Percentiles rank a stretch among this genome's conserved stretches.
phyloP scores from a whole-genome alignment of 257 asterid species.

The Plantago elongata region DNA sequence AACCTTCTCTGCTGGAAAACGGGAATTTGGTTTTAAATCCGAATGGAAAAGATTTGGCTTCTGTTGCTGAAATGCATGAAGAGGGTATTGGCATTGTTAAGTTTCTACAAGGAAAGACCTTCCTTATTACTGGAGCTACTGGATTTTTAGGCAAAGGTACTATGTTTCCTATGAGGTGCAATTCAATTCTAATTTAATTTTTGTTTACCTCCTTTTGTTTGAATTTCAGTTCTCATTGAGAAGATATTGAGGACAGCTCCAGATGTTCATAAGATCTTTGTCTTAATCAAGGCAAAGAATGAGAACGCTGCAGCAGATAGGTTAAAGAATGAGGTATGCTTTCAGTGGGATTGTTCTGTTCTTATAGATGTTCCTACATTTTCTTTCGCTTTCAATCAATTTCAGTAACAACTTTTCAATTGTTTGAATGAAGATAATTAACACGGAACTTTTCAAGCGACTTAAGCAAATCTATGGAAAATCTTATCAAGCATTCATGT shows the following conservation, averaged over 20 bases:
- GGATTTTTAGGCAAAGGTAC: constrained; percentile 75
- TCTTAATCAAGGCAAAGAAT: constrained; percentile 78
- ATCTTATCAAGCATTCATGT: constrained; percentile 69
- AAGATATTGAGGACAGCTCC: constrained; percentile 81
- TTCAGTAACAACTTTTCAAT: not conserved
- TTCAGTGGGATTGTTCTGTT: not conserved
- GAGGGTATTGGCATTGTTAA: constrained; percentile 67
- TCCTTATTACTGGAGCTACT: constrained; percentile 69
- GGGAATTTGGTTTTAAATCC: constrained; percentile 48
- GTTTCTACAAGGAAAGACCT: constrained; percentile 50
- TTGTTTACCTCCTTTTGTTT: not conserved
- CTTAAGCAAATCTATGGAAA: constrained; percentile 74
- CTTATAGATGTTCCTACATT: not conserved
- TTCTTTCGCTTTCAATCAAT: not conserved
- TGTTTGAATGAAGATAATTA: constrained; percentile 41
- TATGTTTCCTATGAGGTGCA: not conserved
- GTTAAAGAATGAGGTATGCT: constrained; percentile 66
- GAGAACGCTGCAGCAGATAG: constrained; percentile 64
- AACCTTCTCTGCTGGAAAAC: constrained; percentile 30
- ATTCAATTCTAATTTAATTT: not conserved
- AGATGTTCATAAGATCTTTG: constrained; percentile 66
- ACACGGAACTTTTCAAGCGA: constrained; percentile 65
- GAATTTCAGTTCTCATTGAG: constrained; percentile 72
- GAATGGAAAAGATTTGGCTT: constrained; percentile 40
- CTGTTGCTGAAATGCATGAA: constrained; percentile 32